Conservation (phyloP, 2,329 filamentous ascomycete genomes). For the Aspergillus sp. region DNA sequence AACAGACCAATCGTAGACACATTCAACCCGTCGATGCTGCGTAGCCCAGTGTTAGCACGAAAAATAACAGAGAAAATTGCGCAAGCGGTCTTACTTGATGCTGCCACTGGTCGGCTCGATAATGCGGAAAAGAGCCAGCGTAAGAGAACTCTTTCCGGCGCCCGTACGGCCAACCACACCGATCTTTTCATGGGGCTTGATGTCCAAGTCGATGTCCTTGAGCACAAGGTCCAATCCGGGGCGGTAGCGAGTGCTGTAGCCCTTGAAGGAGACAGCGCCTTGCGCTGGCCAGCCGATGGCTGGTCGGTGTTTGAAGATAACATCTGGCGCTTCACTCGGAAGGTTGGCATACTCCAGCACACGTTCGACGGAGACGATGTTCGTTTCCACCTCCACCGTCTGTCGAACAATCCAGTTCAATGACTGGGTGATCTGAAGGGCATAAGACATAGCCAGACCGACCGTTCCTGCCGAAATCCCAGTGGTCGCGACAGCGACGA, state of each 20-base stretch:
- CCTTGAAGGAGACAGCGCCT: slow-evolving; percentile 84
- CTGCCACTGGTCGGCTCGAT: slow-evolving; percentile 82
- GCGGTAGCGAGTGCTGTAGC: slow-evolving; percentile 92
- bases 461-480: slow-evolving; percentile 68
- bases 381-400: slow-evolving; percentile 99
- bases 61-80: slow-evolving; percentile 4
- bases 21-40: slow-evolving; percentile 80
- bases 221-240: slow-evolving; percentile 86
- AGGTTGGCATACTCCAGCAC: slow-evolving; percentile 92
- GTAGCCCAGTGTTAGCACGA: slow-evolving; percentile 12
- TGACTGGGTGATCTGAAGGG: slow-evolving; percentile 92
- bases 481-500: slow-evolving; percentile 72
- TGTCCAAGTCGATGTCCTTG: slow-evolving; percentile 86
- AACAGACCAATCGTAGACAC: slow-evolving; percentile 87
- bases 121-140: slow-evolving; percentile 78
- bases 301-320: slow-evolving; percentile 82
- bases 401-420: slow-evolving; percentile 99
- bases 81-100: slow-evolving; percentile 53
- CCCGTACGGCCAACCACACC: slow-evolving; percentile 95
- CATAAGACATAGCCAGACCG: slow-evolving; percentile 95
- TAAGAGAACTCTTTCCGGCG: slow-evolving; percentile 49
- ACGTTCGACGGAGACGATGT: slow-evolving; percentile 97
- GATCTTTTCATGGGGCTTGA: slow-evolving; percentile 97
- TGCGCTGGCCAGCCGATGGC: slow-evolving; percentile 88
- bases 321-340: slow-evolving; percentile 90